Evolutionary conservation across 768 basidiomycete species (phyloP), one percentile per base, ranked within the genome.

Genomic region (Saitozyma sp.): DNA sequence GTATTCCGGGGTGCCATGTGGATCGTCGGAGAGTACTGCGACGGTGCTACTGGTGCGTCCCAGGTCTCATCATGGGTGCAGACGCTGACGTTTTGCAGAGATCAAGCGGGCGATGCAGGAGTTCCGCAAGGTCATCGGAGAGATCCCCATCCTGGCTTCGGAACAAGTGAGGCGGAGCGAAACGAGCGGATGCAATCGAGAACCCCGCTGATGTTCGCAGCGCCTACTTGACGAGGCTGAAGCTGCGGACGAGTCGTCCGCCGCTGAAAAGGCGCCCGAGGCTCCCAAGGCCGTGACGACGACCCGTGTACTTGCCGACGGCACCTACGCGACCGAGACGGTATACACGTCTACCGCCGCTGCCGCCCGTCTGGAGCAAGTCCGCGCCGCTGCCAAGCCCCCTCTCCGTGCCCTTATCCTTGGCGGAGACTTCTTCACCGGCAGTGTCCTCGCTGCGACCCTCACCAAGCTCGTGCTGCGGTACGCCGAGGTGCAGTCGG

Each of bases 371-470:
- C 79, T 90, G 57, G 91, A 95, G 69, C 87, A 89, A 45, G 89
- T 89, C 65, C 92, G 92, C 79, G 85, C 89, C 43, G 90, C 91
- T 40, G 81, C 87, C 6, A 98, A 96, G 79, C 95, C 96, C 0
- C 94, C 96, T 19, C 80, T 98, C 54, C 82, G 96, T 88, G 92
- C 91, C 5, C 81, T 98, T 51, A 86, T 99, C 50, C 84, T 98
- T 48, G 90, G 90, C 16, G 96, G 96, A 17, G 96, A 99, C 81
- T 99, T 95, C 82, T 99, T 92, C 82, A 98, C 96, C 3, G 92
- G 90, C 14, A 83, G 91, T 14, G 91, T 94, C 8, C 84, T 99
- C n/a, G 88, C 93, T 9, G 85, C 89, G 42, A 87, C 93, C 4
- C 81, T 99, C 63, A 91, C 92, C 56, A 99, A 99, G 80, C 84